These are phyloP conservation scores for Epichloe hybrida DNA, from an alignment of 2,329 filamentous ascomycete genomes.

Conservation along the genomic window DNA sequence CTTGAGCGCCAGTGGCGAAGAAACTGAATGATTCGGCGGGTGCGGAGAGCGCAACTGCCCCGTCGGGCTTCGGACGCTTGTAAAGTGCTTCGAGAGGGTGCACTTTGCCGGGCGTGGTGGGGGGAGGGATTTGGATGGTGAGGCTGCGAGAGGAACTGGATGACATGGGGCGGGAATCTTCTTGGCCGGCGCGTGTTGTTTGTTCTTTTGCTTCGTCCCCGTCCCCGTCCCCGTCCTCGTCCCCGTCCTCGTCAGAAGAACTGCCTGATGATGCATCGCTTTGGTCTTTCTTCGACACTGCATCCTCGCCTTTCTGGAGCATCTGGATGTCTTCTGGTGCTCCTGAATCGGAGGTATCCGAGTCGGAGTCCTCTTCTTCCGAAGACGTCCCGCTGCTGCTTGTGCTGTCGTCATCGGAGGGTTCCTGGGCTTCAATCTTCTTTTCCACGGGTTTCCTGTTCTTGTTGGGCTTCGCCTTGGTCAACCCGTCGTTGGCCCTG, in stretches of 20 bases:
- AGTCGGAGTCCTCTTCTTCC: slow-evolving; percentile 17
- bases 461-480: slow-evolving; percentile 9
- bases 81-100: slow-evolving; percentile 90
- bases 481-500: slow-evolving; percentile 4
- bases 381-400: slow-evolving; percentile 27
- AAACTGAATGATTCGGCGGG: slow-evolving; percentile 59
- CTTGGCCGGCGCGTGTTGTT: slow-evolving; percentile 15
- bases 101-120: slow-evolving; percentile 38
- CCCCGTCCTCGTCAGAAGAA: slow-evolving; percentile 11
- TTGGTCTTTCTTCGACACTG: slow-evolving; percentile 9
- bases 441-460: slow-evolving; percentile 10
- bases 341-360: slow-evolving; percentile 16
- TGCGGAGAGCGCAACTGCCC: slow-evolving; percentile 16
- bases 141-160: slow-evolving; percentile 36
- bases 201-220: not conserved
- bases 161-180: slow-evolving; percentile 21
- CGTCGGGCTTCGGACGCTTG: slow-evolving; percentile 49
- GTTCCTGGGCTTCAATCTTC: not conserved
- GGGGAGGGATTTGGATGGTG: slow-evolving; percentile 41
- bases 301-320: slow-evolving; percentile 8
- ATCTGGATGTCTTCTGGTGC: slow-evolving; percentile 8
- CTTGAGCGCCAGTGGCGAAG: slow-evolving; percentile 44
- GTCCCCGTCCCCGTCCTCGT: slow-evolving; percentile 8
- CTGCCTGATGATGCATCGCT: slow-evolving; percentile 3
- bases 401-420: slow-evolving; percentile 19